Evolutionary conservation across 2,329 filamentous ascomycete species (phyloP), one percentile per base, ranked within the genome.

Genomic region (Phaeosphaeriaceae sp.): DNA sequence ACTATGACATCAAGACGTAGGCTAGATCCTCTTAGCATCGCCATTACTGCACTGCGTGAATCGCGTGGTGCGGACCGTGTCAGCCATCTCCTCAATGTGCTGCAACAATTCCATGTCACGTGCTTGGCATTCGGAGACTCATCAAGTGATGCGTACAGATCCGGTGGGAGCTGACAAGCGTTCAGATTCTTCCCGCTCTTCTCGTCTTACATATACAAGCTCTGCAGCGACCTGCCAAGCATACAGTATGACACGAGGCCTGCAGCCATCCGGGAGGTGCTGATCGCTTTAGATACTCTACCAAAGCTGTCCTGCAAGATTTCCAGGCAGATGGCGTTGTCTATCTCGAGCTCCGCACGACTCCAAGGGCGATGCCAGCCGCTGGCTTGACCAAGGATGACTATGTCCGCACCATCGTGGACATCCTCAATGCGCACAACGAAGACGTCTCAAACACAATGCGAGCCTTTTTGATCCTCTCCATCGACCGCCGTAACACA

Each of bases 281-380:
- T 70, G 61, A 70, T 54, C 48, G 17, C 21, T 21, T 13, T 48
- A 80, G 78, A 42, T 83, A 86, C 66, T 86, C 90, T 24, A 92
- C 91, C 1, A 80, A 78, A 44, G 83, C 85, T 5, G 90, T 93
- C 9, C 53, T 78, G 53, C 62, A 68, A 33, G 74, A 46, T 67
- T 96, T 95, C 69, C 81, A 85, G 51, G 74, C 76, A 24, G 91
- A 95, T 70, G 90, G 90, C 36, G 88, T 94, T 17, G 83, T 86
- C 55, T 94, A 95, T 71, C 83, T 93, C 13, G 92, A 96, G 74
- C 84, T 95, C 22, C 87, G 92, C 45, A 94, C 91, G 0, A 95
- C 91, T 1, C 92, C 92, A 1, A 86, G 92, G 53, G 82, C 84
- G 1, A 85, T 89, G 33, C 80, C 83, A 2, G 72, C 76, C 0